phyloP scores from a whole-genome alignment of 768 basidiomycete genomes.

The Lactarius pseudohatsudake region DNA sequence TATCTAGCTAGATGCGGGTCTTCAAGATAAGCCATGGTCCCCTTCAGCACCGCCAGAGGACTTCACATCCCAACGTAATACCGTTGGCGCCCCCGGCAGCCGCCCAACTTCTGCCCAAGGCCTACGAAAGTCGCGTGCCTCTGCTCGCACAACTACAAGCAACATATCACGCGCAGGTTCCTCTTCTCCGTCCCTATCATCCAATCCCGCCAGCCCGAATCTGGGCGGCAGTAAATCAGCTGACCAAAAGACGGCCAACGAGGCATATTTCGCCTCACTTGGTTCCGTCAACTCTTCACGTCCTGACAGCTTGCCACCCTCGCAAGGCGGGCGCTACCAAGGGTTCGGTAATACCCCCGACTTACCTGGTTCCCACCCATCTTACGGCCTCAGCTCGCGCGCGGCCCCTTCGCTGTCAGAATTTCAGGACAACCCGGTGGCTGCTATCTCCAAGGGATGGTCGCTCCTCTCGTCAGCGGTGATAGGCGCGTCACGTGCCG shows the following conservation, averaged over 20 bases:
- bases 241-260: conserved; percentile 79
- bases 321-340: conserved; percentile 89
- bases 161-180: conserved; percentile 53
- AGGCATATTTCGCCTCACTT: conserved; percentile 79
- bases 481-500: conserved; percentile 70
- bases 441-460: conserved; percentile 92
- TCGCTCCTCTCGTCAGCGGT: conserved; percentile 89
- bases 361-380: conserved; percentile 58
- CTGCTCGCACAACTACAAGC: conserved; percentile 50
- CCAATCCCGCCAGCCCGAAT: conserved; percentile 37
- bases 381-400: conserved; percentile 72
- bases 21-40: conserved; percentile 77
- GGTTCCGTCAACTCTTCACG: conserved; percentile 81
- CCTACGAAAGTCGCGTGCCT: conserved; percentile 83
- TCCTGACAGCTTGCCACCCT: conserved; percentile 79
- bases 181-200: conserved; percentile 54
- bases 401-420: conserved; percentile 78
- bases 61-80: conserved; percentile 39
- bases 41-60: conserved; percentile 66
- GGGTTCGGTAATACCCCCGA: conserved; percentile 90
- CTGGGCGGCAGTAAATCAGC: conserved; percentile 42
- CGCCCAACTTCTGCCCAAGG: conserved; percentile 76
- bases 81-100: conserved; percentile 44
- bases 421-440: conserved; percentile 81
- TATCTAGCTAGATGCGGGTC: conserved; percentile 67